Base-by-base conservation (phyloP, 169 alveolate species). In the Pseudocohnilembus persalinus region DNA sequence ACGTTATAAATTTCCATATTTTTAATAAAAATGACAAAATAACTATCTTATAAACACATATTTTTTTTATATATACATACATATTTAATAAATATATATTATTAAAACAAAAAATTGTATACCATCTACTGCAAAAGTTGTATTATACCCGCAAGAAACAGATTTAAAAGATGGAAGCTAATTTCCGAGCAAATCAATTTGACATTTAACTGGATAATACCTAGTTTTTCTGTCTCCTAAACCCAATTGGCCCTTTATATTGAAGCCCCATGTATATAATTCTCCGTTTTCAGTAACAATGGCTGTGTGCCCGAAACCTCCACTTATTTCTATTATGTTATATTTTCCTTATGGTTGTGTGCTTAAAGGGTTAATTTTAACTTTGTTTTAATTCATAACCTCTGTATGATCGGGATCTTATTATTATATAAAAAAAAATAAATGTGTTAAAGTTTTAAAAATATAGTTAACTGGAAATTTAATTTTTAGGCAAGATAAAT, bases 231-330 rank as follows among this genome's bases (percentile, higher is more conserved):
- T 89, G 84, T 94, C 93, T 73, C 96, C 96, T 25, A 86, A 65
- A 0, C 99, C 99, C 68, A 96, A 93, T 82, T 97, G 92, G 0
- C 99, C 98, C 85, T 95, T 95, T 74, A 89, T 83, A 92, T 97
- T 97, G 64, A 96, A 92, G 30, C 99, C 99, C 96, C 97, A 97
- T n/a, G 94, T 90, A 77, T 82, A 95, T 28, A 96, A 83, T 6
- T 87, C 90, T 0, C 97, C 97, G 34, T 90, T 88, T 64, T 92
- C 96, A 26, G 97, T 91, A 49, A 96, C 89, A 35, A 96, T 97
- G 31, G 96, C 93, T 28, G 96, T 88, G 87, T 97, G 99, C 24
- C 97, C 96, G 88, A 93, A 93, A 32, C 98, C 98, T n/a, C 97
- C 98, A 35, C 96, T 88, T 77, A 92, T 87, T 28, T 91, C 72